Conservation (phyloP, 179 eudicot species). For the Patellifolia procumbens region DNA sequence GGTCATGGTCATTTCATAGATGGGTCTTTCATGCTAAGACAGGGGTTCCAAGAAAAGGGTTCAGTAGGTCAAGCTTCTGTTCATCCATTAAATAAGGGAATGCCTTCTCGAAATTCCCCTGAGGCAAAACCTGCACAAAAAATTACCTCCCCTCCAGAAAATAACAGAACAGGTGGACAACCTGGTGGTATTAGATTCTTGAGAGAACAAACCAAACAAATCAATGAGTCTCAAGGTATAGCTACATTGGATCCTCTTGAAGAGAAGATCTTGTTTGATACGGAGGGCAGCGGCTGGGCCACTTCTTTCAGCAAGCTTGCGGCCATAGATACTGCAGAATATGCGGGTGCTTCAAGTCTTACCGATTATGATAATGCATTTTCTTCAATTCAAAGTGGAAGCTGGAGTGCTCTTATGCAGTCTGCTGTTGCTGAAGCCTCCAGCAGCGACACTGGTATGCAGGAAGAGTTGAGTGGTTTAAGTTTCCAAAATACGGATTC, state of each 20-base stretch:
- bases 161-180: conserved; percentile 16
- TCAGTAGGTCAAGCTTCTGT: not conserved
- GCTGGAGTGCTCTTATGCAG: conserved; percentile 97
- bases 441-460: conserved; percentile 46
- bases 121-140: not conserved
- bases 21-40: conserved; percentile 9
- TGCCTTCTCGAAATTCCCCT: not conserved
- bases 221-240: conserved; percentile 9
- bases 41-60: conserved; percentile 6
- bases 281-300: conserved; percentile 73
- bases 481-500: conserved; percentile 47
- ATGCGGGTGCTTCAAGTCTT: conserved; percentile 30
- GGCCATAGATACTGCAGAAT: conserved; percentile 34
- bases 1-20: conserved; percentile 1
- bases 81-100: conserved; percentile 3
- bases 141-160: not conserved
- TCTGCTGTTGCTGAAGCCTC: conserved; percentile 87
- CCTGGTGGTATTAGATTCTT: conserved; percentile 15
- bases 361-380: conserved; percentile 30
- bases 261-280: conserved; percentile 75
- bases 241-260: conserved; percentile 72
- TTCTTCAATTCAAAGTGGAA: conserved; percentile 70
- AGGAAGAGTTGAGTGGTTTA: conserved; percentile 59
- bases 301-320: conserved; percentile 56
- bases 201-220: not conserved